These are phyloP conservation scores for Podospora pseudocomata DNA, from an alignment of 495 filamentous ascomycete genomes.

Conservation along the genomic window DNA sequence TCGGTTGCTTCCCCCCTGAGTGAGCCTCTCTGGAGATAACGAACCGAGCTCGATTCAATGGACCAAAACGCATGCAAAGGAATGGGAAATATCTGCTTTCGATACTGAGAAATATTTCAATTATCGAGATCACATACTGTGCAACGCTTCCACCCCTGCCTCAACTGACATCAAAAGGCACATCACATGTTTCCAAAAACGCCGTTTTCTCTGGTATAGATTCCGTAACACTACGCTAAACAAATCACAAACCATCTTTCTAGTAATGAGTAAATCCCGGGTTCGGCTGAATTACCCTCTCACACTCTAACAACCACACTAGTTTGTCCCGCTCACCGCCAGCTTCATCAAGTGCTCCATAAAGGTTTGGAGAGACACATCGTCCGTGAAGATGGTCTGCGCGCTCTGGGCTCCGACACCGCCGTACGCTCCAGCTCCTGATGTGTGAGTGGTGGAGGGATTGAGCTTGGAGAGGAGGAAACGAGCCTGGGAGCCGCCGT, in stretches of 20 bases:
- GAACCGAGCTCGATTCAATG: neutral
- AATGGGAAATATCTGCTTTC: neutral
- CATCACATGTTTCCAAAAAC: conserved; percentile 6
- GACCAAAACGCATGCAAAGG: neutral
- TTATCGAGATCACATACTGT: neutral
- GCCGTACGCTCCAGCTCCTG: conserved; percentile 72
- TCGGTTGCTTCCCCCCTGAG: neutral
- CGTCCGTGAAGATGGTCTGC: conserved; percentile 98
- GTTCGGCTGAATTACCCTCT: neutral
- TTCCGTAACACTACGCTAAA: conserved; percentile 11
- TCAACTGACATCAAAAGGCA: neutral
- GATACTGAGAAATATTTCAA: neutral
- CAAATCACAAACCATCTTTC: conserved; percentile 9
- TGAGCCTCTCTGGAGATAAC: neutral
- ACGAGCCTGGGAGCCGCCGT: conserved; percentile 94
- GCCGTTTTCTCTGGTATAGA: neutral
- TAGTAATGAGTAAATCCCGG: neutral
- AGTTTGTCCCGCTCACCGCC: conserved; percentile 57
- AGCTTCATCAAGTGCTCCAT: conserved; percentile 99
- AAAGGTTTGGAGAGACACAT: conserved; percentile 97
- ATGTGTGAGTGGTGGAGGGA: conserved; percentile 96
- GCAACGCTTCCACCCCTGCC: neutral
- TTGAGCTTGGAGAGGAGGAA: conserved; percentile 98
- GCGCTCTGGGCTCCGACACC: conserved; percentile 80
- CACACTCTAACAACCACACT: conserved; percentile 12